These are phyloP conservation scores for Rhizophagus prolifer DNA, from an alignment of 192 early-diverging fungal species.

Conservation along the genomic window DNA sequence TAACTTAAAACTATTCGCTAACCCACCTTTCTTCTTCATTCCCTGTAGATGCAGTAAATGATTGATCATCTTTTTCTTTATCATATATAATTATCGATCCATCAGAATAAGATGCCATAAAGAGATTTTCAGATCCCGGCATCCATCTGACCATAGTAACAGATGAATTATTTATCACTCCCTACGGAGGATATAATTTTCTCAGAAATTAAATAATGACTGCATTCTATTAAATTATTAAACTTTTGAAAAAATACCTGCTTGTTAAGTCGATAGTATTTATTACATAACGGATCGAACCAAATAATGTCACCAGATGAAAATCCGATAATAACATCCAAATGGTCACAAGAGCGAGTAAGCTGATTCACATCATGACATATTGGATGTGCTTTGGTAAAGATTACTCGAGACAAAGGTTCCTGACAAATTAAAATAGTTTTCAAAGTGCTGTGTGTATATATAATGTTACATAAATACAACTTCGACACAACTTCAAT, in stretches of 20 bases:
- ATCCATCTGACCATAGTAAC: slow-evolving; percentile 89
- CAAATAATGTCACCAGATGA: slow-evolving; percentile 78
- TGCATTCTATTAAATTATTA: not conserved
- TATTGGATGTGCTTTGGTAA: slow-evolving; percentile 74
- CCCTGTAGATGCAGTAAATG: slow-evolving; percentile 11
- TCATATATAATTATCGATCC: slow-evolving; percentile 85
- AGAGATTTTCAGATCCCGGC: slow-evolving; percentile 80
- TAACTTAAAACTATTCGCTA: slow-evolving; percentile 8
- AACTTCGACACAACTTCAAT: not conserved
- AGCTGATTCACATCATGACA: slow-evolving; percentile 84
- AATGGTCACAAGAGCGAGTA: slow-evolving; percentile 63
- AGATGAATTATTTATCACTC: slow-evolving; percentile 59
- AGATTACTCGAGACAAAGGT: slow-evolving; percentile 74
- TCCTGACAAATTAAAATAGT: slow-evolving; percentile 52
- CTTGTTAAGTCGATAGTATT: slow-evolving; percentile 82
- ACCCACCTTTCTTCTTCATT: slow-evolving; percentile 38
- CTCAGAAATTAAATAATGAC: not conserved
- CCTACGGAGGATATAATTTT: slow-evolving; percentile 36
- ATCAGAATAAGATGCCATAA: slow-evolving; percentile 82
- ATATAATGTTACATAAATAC: not conserved
- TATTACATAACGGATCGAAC: slow-evolving; percentile 85
- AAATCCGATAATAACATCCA: slow-evolving; percentile 87
- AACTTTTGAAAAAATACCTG: slow-evolving; percentile 43
- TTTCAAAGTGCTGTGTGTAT: no score
- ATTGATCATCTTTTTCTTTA: slow-evolving; percentile 81